A percentile compares a stretch with the other conserved stretches of the same genome.
Conservation (phyloP, 2,329 filamentous ascomycete genomes). For the Aspergillus carbonarius region DNA sequence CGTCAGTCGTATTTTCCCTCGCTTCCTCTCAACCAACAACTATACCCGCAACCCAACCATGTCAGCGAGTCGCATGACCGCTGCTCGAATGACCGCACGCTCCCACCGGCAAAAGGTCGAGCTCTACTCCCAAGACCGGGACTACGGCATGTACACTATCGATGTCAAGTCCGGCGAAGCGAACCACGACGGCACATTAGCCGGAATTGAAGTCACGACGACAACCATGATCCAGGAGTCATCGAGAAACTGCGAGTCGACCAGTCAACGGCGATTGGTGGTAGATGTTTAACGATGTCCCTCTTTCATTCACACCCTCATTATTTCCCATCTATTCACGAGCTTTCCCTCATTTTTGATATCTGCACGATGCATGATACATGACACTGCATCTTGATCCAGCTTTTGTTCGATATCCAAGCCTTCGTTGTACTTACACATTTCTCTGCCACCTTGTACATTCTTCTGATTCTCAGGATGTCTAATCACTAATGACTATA, state of each 20-base stretch:
- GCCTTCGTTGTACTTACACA: not conserved
- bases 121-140: constrained; percentile 24
- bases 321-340: not conserved
- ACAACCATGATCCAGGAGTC: constrained; percentile 33
- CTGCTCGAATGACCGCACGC: constrained; percentile 10
- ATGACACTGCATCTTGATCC: not conserved
- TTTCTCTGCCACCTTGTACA: not conserved
- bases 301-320: not conserved
- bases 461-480: not conserved
- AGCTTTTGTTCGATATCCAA: not conserved
- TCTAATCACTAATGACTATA: not conserved
- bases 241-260: constrained; percentile 16
- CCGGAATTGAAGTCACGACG: constrained; percentile 34
- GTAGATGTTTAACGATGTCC: constrained; percentile 12
- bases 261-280: constrained; percentile 26
- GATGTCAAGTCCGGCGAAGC: constrained; percentile 24
- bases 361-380: not conserved
- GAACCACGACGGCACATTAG: constrained; percentile 10
- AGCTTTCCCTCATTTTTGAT: not conserved
- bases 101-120: constrained; percentile 14
- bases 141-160: constrained; percentile 31
- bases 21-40: constrained; percentile 29
- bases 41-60: constrained; percentile 21
- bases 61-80: constrained; percentile 9
- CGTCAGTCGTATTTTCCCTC: constrained; percentile 41